These are phyloP conservation scores for Aechmea fasciata DNA, from an alignment of 176 grass and related monocot genomes.

Conservation along the genomic window DNA sequence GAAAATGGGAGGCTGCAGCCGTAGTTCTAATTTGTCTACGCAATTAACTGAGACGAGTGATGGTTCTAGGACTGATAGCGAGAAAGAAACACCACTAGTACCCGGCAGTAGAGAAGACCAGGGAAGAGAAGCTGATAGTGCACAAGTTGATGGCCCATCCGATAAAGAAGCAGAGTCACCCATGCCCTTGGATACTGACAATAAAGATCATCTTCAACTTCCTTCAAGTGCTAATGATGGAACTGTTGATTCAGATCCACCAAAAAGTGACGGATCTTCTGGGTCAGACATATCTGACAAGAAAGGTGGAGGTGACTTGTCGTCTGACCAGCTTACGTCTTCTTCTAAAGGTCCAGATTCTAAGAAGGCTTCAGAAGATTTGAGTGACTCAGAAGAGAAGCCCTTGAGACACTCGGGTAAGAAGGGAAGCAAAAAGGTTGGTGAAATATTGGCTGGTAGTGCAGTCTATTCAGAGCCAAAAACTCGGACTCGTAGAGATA, in stretches of 20 bases:
- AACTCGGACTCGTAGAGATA: too few species aligned
- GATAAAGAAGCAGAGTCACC: neutral
- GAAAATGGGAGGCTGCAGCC: neutral
- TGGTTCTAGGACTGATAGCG: neutral
- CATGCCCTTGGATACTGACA: neutral
- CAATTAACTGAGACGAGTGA: neutral
- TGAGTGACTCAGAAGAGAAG: constrained; percentile 36
- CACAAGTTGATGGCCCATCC: neutral
- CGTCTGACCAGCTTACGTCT: neutral
- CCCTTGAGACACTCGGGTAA: constrained; percentile 22
- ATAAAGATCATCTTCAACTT: neutral
- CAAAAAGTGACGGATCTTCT: constrained; percentile 24
- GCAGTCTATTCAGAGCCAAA: too few species aligned
- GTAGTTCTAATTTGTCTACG: neutral
- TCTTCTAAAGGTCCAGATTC: constrained; percentile 13
- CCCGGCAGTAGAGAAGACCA: neutral
- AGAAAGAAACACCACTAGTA: neutral
- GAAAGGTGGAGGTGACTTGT: constrained; percentile 20
- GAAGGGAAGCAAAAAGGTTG: constrained; percentile 12
- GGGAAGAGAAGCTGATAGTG: neutral
- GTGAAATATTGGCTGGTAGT: too few species aligned
- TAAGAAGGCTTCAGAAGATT: constrained; percentile 27
- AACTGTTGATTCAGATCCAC: constrained; percentile 18
- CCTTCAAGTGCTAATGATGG: constrained; percentile 15
- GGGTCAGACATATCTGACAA: constrained; percentile 30